A percentile compares a stretch with the other conserved stretches of the same genome.
Evolutionary conservation across 176 grass and related monocot genomes (phyloP).

Genomic region (Phoenix dactylifera): DNA sequence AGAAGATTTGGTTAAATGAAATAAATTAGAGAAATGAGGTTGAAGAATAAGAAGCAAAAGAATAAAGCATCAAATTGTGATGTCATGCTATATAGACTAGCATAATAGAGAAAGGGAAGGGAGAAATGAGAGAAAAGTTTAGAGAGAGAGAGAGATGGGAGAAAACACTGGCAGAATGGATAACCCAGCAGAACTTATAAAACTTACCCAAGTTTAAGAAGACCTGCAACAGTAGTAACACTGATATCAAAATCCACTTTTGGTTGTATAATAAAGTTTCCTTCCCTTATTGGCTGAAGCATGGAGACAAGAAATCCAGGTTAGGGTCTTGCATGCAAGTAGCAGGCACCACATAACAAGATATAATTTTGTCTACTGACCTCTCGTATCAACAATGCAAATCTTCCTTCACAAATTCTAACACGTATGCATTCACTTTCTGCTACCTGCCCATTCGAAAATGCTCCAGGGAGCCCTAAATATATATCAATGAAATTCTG

Average conservation of each 20-base stretch:
- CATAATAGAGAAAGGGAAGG: too few species aligned
- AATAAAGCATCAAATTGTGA: too few species aligned
- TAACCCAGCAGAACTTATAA: not conserved
- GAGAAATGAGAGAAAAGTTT: too few species aligned
- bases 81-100: too few species aligned
- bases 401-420: slow-evolving; percentile 98
- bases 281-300: slow-evolving; percentile 82
- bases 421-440: slow-evolving; percentile 96
- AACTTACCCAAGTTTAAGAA: slow-evolving; percentile 95
- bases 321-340: slow-evolving; percentile 19
- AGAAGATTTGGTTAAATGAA: too few species aligned
- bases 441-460: slow-evolving; percentile 57
- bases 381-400: slow-evolving; percentile 94
- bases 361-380: slow-evolving; percentile 25
- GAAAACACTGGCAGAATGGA: too few species aligned
- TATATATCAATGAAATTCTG: slow-evolving; percentile 98
- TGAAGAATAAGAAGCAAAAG: too few species aligned
- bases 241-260: slow-evolving; percentile 99
- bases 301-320: slow-evolving; percentile 15
- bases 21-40: too few species aligned
- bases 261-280: slow-evolving; percentile 96
- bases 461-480: slow-evolving; percentile 66
- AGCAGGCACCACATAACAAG: slow-evolving; percentile 10
- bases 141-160: too few species aligned
- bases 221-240: slow-evolving; percentile 88